Base-by-base conservation (phyloP, 2,329 filamentous ascomycete species). In the Botryotinia narcissicola region DNA sequence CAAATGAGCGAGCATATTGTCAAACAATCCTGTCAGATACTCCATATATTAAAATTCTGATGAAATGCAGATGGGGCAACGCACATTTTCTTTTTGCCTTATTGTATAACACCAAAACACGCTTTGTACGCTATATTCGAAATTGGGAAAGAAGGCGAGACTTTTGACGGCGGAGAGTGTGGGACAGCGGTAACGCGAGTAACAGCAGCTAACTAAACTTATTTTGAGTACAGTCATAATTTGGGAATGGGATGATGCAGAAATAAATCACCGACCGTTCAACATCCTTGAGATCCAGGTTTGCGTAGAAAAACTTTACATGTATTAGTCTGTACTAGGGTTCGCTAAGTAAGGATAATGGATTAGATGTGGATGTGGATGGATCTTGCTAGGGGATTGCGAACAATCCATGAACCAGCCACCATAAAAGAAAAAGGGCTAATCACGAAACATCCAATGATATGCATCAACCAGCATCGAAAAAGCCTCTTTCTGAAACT, bases 231-330 rank as follows among this genome's bases (percentile, higher is more conserved):
- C n/a, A 51, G 22, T 37, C 63, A 67, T 25, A 37, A 40, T 62
- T 62, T 40, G 25, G 60, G n/a, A 63, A 61, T 62, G 60, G 61
- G 37, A 68, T 57, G 48, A 68, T 68, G 66, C 66, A 68, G 48
- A 68, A 68, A 68, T 68, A 68, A 68, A 68, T 68, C 64, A 68
- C 46, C 66, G 66, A 68, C 48, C 48, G 66, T 68, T 68, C 48
- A 68, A 12, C 35, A 57, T 68, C 48, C 66, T 57, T 42, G 48
- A 32, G 20, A 54, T 68, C n/a, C 22, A 32, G 63, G 44, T 37
- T 66, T 35, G 42, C 16, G 62, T 64, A 46, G 62, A 46, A 37
- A 54, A 64, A 64, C 62, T 64, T 22, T 35, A 63, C 37, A 44
- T 35, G 32, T 60, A 60, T 44, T 51, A 51, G 29, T 40, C 22